These are phyloP conservation scores for Diaporthe batatas DNA, from an alignment of 2,329 filamentous ascomycete genomes.

Conservation along the genomic window DNA sequence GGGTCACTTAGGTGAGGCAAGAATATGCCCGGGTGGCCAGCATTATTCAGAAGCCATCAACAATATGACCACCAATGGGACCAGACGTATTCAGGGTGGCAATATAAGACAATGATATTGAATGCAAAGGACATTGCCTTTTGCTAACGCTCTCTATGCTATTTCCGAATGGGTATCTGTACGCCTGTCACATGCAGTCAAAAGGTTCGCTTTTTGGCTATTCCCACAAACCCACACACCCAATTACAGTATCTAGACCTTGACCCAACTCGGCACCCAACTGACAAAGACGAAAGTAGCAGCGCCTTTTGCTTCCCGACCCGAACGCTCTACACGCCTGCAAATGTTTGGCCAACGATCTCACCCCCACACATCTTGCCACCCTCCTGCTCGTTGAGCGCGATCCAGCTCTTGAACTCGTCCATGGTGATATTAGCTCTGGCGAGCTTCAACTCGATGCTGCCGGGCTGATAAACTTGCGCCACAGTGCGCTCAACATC, in stretches of 20 bases:
- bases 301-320: background rate
- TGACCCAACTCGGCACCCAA: background rate
- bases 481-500: background rate
- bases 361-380: conserved; percentile 48
- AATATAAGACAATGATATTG: background rate
- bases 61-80: background rate
- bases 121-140: background rate
- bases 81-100: background rate
- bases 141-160: conserved; percentile 10
- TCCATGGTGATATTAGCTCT: conserved; percentile 48
- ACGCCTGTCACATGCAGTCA: conserved; percentile 30
- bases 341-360: conserved; percentile 49
- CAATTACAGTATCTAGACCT: background rate
- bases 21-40: background rate
- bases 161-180: conserved; percentile 32
- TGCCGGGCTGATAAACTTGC: conserved; percentile 33
- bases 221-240: background rate
- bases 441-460: conserved; percentile 44
- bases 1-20: background rate
- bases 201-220: conserved; percentile 12
- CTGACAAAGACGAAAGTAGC: background rate
- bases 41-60: background rate
- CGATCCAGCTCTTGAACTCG: conserved; percentile 48
- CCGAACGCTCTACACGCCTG: conserved; percentile 44
- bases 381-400: conserved; percentile 47